These are phyloP conservation scores for Epichloe gansuensis DNA, from an alignment of 2,329 filamentous ascomycete species.

Conservation along the genomic window DNA sequence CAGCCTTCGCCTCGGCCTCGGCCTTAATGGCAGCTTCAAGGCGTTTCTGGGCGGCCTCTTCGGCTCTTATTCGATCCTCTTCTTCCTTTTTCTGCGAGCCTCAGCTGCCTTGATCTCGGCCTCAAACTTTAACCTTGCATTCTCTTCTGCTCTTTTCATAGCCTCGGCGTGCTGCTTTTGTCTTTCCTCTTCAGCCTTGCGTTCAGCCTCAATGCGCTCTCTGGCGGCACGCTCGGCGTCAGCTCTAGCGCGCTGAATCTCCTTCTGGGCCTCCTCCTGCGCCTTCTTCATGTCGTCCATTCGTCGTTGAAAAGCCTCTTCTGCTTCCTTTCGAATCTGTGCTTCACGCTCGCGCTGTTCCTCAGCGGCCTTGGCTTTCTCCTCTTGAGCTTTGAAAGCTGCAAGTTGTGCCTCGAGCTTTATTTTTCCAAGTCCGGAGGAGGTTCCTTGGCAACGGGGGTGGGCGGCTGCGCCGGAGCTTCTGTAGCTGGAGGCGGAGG, in stretches of 20 bases:
- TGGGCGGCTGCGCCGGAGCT: slow-evolving; percentile 16
- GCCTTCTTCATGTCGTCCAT: slow-evolving; percentile 30
- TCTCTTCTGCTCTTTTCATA: slow-evolving; percentile 24
- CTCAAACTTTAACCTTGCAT: slow-evolving; percentile 26
- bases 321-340: slow-evolving; percentile 34
- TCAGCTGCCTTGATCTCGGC: slow-evolving; percentile 31
- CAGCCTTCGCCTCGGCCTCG: slow-evolving; percentile 28
- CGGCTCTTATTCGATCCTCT: slow-evolving; percentile 29
- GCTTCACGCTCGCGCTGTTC: slow-evolving; percentile 32
- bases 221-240: slow-evolving; percentile 34
- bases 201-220: slow-evolving; percentile 32
- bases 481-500: slow-evolving; percentile 31
- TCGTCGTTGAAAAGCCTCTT: slow-evolving; percentile 28
- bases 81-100: slow-evolving; percentile 28
- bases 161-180: slow-evolving; percentile 23
- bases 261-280: slow-evolving; percentile 32
- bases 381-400: slow-evolving; percentile 33
- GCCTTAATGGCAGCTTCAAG: slow-evolving; percentile 31
- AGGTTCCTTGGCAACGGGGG: slow-evolving; percentile 29
- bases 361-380: slow-evolving; percentile 32
- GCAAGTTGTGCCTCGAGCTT: slow-evolving; percentile 49
- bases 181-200: slow-evolving; percentile 34
- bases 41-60: slow-evolving; percentile 32
- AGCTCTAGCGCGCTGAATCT: slow-evolving; percentile 33
- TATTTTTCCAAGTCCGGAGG: slow-evolving; percentile 42